These are phyloP conservation scores for Suhomyces prunicola DNA, from an alignment of 805 yeast genomes.

Conservation along the genomic window DNA sequence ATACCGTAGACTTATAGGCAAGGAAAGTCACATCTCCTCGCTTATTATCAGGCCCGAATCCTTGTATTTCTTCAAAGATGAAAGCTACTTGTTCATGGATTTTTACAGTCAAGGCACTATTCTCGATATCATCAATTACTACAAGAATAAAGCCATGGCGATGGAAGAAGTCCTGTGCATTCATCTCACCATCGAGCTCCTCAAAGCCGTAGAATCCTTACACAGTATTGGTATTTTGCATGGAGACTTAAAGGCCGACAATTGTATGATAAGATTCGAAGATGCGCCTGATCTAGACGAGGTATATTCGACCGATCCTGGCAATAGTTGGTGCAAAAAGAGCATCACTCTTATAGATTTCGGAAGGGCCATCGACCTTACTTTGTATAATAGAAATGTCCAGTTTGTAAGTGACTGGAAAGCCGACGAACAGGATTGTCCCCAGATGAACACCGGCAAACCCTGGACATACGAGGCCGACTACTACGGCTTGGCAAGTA, in stretches of 20 bases:
- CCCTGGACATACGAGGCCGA: constrained; percentile 82
- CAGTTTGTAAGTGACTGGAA: constrained; percentile 60
- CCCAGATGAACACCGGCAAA: constrained; percentile 55
- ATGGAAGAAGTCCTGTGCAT: constrained; percentile 63
- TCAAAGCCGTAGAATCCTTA: constrained; percentile 56
- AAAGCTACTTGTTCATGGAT: constrained; percentile 63
- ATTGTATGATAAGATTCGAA: constrained; percentile 69
- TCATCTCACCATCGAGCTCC: constrained; percentile 61
- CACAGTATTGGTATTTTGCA: constrained; percentile 70
- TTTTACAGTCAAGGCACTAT: constrained; percentile 71
- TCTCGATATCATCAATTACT: constrained; percentile 59
- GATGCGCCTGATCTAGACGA: constrained; percentile 13
- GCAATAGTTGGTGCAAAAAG: constrained; percentile 46
- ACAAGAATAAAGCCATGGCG: constrained; percentile 20
- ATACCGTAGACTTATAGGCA: constrained; percentile 36
- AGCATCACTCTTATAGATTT: constrained; percentile 73
- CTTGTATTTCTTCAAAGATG: constrained; percentile 58
- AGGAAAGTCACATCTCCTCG: constrained; percentile 13
- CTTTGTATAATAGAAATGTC: constrained; percentile 46
- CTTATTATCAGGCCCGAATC: constrained; percentile 48
- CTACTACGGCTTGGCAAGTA: constrained; percentile 76
- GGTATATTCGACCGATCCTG: constrained; percentile 31
- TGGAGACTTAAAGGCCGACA: constrained; percentile 84
- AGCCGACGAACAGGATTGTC: constrained; percentile 67
- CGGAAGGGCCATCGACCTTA: constrained; percentile 74